Evolutionary conservation across 331 rosid genomes (phyloP).

Genomic region (Malus hybrid): DNA sequence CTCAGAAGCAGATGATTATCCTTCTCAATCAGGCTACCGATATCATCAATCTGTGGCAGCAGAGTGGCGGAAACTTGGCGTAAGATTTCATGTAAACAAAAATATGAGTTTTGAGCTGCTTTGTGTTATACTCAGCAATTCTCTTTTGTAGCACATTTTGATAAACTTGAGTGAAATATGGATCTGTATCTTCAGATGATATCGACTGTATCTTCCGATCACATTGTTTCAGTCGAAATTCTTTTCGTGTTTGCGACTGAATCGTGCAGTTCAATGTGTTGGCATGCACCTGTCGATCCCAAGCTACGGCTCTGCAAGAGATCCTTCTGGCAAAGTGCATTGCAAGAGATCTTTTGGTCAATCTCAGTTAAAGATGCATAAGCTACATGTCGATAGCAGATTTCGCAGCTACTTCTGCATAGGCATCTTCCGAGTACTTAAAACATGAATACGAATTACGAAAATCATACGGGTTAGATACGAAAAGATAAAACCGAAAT

Average conservation of each 20-base stretch:
- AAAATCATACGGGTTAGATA: neutral
- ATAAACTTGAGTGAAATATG: no score
- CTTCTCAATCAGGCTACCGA: conserved; percentile 99
- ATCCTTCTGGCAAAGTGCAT: neutral
- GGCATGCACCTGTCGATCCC: neutral
- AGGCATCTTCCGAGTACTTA: neutral
- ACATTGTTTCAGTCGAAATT: neutral
- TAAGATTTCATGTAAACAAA: conserved; percentile 23
- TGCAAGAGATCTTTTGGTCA: neutral
- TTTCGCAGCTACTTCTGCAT: conserved; percentile 15
- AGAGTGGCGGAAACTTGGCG: conserved; percentile 83
- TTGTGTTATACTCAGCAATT: neutral
- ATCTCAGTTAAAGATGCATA: neutral
- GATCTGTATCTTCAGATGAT: neutral
- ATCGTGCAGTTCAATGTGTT: neutral
- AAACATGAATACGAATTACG: neutral
- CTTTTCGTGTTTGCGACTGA: neutral
- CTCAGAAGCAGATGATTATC: conserved; percentile 95
- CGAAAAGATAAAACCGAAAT: neutral
- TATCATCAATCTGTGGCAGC: conserved; percentile 98
- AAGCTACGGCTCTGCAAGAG: neutral
- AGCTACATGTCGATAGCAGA: conserved; percentile 4
- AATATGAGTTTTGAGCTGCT: neutral
- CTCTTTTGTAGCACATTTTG: neutral
- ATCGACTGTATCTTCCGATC: neutral